Conservation (phyloP, 495 filamentous ascomycete species). For the Symbiotaphrina buchneri region DNA sequence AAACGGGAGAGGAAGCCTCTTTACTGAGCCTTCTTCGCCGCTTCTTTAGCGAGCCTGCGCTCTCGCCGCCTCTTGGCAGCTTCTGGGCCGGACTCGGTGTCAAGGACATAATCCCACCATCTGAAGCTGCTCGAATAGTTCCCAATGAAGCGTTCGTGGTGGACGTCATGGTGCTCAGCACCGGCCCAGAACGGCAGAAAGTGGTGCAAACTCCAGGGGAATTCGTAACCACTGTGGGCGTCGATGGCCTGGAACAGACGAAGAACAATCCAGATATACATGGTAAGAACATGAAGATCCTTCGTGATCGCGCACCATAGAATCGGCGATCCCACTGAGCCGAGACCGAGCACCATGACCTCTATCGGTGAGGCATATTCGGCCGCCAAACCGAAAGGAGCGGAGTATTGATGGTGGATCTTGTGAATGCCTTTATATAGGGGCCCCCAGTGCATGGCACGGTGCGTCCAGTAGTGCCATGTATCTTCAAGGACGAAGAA, state of each 20-base stretch:
- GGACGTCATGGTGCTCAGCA: constrained; percentile 85
- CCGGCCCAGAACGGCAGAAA: constrained; percentile 97
- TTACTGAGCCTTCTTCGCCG: constrained; percentile 46
- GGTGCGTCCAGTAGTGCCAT: constrained; percentile 97
- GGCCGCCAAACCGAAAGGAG: constrained; percentile 86
- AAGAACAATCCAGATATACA: constrained; percentile 91
- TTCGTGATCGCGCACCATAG: constrained; percentile 66
- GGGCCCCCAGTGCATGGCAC: constrained; percentile 82
- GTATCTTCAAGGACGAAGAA: constrained; percentile 94
- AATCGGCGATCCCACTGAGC: constrained; percentile 65
- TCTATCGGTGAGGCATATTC: constrained; percentile 98
- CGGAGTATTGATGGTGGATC: constrained; percentile 96
- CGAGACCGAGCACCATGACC: constrained; percentile 90
- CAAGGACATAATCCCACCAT: constrained; percentile 92
- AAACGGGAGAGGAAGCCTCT: neutral
- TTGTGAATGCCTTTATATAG: constrained; percentile 94
- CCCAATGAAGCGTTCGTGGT: constrained; percentile 94
- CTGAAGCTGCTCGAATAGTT: constrained; percentile 96
- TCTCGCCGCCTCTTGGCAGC: constrained; percentile 68
- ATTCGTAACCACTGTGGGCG: constrained; percentile 91
- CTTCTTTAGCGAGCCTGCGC: constrained; percentile 39
- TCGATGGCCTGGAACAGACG: constrained; percentile 96
- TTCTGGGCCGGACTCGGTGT: constrained; percentile 82
- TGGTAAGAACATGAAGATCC: constrained; percentile 83
- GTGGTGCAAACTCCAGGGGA: constrained; percentile 88